A percentile compares a stretch with the other conserved stretches of the same genome.
Conservation (phyloP, 1,139 yeast species). For the Magnusiomyces sp. region DNA sequence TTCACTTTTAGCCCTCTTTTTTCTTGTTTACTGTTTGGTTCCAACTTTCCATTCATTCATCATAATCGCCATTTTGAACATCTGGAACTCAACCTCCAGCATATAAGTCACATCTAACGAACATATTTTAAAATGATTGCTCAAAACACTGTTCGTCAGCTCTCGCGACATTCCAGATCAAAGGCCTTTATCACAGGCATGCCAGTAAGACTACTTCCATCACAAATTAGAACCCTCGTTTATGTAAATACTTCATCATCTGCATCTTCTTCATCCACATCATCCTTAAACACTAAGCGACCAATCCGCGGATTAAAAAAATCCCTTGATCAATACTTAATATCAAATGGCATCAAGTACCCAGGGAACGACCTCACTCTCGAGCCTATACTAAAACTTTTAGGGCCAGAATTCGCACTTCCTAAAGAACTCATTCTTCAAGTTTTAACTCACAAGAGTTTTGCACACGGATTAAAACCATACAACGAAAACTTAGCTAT, state of each 20-base stretch:
- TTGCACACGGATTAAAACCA: slow-evolving; percentile 84
- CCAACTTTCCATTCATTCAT: neutral
- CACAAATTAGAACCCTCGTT: slow-evolving; percentile 28
- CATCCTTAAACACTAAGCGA: too few relatives aligned
- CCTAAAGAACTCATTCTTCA: slow-evolving; percentile 51
- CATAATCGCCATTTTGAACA: too few relatives aligned
- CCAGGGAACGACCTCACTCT: slow-evolving; percentile 46
- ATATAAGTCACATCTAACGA: neutral
- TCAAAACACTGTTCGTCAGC: neutral
- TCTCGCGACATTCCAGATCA: neutral
- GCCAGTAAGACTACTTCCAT: neutral
- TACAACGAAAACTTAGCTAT: slow-evolving; percentile 77
- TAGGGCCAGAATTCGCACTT: slow-evolving; percentile 42
- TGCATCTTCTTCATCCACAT: neutral
- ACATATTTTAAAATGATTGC: neutral
- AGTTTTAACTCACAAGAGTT: slow-evolving; percentile 83
- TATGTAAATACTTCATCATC: slow-evolving; percentile 22
- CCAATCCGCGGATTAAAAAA: slow-evolving; percentile 57
- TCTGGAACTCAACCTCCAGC: neutral
- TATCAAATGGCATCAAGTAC: slow-evolving; percentile 52
- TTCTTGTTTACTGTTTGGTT: neutral
- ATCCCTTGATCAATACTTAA: slow-evolving; percentile 60
- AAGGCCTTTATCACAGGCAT: neutral
- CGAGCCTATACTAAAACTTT: slow-evolving; percentile 40
- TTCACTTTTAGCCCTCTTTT: neutral